Conservation (phyloP, 2,329 filamentous ascomycete genomes). For the Bisporella sp. region DNA sequence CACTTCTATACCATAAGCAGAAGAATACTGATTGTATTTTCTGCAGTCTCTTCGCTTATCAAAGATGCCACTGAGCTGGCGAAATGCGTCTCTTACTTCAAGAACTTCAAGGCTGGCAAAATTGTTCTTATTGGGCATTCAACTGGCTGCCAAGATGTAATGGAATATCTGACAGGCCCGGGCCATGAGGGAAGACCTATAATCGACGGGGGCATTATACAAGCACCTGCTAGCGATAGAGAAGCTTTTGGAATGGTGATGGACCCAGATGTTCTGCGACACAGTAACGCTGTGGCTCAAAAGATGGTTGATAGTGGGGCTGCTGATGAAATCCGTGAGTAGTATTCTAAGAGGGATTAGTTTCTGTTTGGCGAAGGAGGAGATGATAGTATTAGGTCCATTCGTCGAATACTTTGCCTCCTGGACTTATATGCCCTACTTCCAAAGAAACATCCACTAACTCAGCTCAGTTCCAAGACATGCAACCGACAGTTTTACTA, state of each 20-base stretch:
- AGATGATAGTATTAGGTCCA: too few species aligned
- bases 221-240: constrained; percentile 58
- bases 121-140: constrained; percentile 65
- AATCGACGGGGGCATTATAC: constrained; percentile 57
- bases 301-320: constrained; percentile 35
- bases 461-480: constrained; percentile 26
- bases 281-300: constrained; percentile 30
- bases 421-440: too few species aligned
- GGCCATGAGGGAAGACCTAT: constrained; percentile 29
- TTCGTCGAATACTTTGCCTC: too few species aligned
- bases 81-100: constrained; percentile 41
- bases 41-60: constrained; percentile 30
- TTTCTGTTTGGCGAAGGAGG: too few species aligned
- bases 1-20: too few species aligned
- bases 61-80: constrained; percentile 43
- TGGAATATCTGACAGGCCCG: constrained; percentile 49
- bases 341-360: too few species aligned
- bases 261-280: constrained; percentile 28
- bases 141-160: constrained; percentile 61
- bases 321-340: constrained; percentile 31
- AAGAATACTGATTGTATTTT: too few species aligned
- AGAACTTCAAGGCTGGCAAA: constrained; percentile 36
- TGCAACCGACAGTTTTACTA: constrained; percentile 21
- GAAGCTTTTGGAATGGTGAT: constrained; percentile 41
- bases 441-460: too few species aligned